Evolutionary conservation across 345 rosid genomes (phyloP).

Genomic region (Pugionium cornutum): DNA sequence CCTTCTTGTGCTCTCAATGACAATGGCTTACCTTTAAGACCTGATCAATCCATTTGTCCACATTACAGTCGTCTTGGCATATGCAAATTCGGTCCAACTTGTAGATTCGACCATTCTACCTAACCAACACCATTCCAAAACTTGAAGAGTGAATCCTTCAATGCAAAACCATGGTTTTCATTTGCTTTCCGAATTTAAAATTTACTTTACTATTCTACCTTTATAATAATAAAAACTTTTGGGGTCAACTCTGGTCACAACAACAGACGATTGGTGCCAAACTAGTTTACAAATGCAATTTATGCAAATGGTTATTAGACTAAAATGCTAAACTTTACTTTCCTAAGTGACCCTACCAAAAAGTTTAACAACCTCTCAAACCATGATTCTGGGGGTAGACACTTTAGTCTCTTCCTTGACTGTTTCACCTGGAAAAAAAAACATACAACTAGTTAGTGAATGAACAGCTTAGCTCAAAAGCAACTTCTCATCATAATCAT

Average conservation of each 20-base stretch:
- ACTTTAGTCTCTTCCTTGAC: slow-evolving; percentile 33
- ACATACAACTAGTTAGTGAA: slow-evolving; percentile 13
- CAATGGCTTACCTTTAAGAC: slow-evolving; percentile 83
- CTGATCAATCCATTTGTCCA: slow-evolving; percentile 63
- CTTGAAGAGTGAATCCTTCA: too few species aligned
- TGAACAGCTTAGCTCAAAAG: neutral
- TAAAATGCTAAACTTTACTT: slow-evolving; percentile 20
- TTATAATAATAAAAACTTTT: too few species aligned
- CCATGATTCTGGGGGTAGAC: slow-evolving; percentile 30
- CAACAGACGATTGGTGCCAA: slow-evolving; percentile 10
- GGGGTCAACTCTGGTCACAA: neutral
- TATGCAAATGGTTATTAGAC: slow-evolving; percentile 5
- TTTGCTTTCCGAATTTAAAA: neutral
- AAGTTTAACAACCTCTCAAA: slow-evolving; percentile 17
- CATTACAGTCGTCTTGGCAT: slow-evolving; percentile 72
- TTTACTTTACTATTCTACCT: neutral
- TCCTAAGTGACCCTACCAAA: neutral
- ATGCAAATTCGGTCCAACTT: slow-evolving; percentile 80
- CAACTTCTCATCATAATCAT: neutral
- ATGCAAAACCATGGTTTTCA: too few species aligned
- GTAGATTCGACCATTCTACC: slow-evolving; percentile 35
- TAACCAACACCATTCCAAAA: slow-evolving; percentile 3
- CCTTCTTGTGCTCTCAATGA: slow-evolving; percentile 56
- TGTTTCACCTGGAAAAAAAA: slow-evolving; percentile 24
- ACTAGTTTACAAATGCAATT: slow-evolving; percentile 17